These are phyloP conservation scores for Nissolia schottii DNA, from an alignment of 306 rosid genomes.

Conservation along the genomic window DNA sequence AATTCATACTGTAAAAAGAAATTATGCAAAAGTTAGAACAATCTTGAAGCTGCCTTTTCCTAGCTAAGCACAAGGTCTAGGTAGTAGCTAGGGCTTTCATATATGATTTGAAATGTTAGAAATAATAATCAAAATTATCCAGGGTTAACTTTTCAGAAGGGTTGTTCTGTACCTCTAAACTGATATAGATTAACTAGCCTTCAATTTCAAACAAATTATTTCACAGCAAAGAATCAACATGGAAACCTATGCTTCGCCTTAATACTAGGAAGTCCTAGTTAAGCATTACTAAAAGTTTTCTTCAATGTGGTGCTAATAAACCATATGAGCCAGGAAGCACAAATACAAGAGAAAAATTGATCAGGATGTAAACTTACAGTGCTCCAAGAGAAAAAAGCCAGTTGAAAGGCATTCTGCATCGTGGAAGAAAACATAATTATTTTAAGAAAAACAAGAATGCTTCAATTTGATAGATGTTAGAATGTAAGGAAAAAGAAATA, in stretches of 20 bases:
- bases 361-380: slow-evolving; percentile 44
- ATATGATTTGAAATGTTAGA: background rate
- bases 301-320: background rate
- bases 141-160: background rate
- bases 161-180: background rate
- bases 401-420: slow-evolving; percentile 80
- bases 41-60: background rate
- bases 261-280: background rate
- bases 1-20: slow-evolving; percentile 47
- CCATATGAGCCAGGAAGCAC: background rate
- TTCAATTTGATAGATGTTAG: background rate
- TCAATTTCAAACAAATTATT: background rate
- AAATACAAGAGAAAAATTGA: background rate
- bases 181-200: background rate
- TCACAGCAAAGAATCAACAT: background rate
- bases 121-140: background rate
- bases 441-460: background rate
- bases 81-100: background rate
- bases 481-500: background rate
- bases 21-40: background rate
- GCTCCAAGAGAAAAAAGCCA: slow-evolving; percentile 77
- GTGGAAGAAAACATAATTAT: slow-evolving; percentile 1
- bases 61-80: background rate
- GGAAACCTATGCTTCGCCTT: background rate
- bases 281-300: background rate